Conservation (phyloP, 208 protist species). For the Acanthamoeba triangularis region DNA sequence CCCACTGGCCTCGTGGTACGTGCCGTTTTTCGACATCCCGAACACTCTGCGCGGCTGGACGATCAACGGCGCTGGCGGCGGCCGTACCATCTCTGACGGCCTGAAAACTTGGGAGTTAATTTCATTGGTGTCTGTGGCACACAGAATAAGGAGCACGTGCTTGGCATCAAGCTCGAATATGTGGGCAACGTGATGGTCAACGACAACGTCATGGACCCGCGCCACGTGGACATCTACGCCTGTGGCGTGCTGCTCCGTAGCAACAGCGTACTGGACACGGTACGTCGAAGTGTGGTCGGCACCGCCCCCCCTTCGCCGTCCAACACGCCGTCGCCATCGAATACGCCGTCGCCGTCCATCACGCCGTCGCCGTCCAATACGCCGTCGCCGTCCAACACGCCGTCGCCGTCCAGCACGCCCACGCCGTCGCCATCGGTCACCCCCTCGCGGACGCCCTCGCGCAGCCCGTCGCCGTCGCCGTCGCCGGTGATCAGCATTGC, state of each 20-base stretch:
- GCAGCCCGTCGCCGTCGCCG: not conserved
- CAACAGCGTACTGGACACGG: not conserved
- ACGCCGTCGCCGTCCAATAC: not conserved
- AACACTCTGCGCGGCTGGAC: no score
- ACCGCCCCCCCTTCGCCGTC: no score
- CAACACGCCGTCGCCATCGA: not conserved
- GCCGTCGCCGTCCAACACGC: not conserved
- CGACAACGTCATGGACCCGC: not conserved
- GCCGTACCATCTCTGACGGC: no score
- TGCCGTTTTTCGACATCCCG: no score
- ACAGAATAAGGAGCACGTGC: not conserved
- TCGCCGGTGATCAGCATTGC: no score
- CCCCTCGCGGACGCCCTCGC: no score
- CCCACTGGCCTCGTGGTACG: not conserved
- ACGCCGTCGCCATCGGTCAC: not conserved
- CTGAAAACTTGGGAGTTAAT: no score
- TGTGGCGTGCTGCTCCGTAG: not conserved
- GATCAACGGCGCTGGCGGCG: no score
- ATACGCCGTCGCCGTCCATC: not conserved
- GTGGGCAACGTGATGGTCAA: not conserved
- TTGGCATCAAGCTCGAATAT: not conserved
- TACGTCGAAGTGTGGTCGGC: no score
- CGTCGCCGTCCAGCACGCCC: no score
- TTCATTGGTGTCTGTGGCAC: no score
- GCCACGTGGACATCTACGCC: not conserved